Evolutionary conservation across 1,139 yeast genomes (phyloP).

Genomic region (Debaryomycetaceae sp.): DNA sequence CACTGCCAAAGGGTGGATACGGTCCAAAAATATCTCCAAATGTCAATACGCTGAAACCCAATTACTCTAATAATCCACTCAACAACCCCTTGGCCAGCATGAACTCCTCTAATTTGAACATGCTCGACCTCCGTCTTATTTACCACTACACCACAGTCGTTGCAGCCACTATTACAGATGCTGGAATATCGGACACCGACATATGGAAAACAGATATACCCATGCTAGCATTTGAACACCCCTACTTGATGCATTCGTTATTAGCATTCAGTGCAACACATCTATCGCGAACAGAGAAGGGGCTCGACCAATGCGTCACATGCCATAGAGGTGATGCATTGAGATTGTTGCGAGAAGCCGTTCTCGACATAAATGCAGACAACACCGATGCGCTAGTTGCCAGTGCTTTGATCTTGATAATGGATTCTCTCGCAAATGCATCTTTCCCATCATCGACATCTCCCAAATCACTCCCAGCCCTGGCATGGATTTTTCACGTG

Average conservation of each 20-base stretch:
- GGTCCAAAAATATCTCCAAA: conserved; percentile 30
- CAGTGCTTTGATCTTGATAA: conserved; percentile 79
- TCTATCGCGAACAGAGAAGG: conserved; percentile 70
- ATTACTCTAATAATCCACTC: conserved; percentile 7
- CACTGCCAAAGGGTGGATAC: not conserved
- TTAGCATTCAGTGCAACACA: conserved; percentile 92
- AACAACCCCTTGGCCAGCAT: conserved; percentile 13
- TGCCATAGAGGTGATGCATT: conserved; percentile 86
- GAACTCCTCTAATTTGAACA: conserved; percentile 45
- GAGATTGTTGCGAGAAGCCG: conserved; percentile 77
- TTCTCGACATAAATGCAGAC: conserved; percentile 73
- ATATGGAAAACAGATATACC: conserved; percentile 91
- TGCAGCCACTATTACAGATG: conserved; percentile 82
- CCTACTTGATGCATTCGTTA: conserved; percentile 88
- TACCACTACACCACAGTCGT: conserved; percentile 85
- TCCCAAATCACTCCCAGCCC: conserved; percentile 73
- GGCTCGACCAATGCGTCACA: conserved; percentile 80
- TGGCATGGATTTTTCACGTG: conserved; percentile 96
- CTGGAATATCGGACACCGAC: conserved; percentile 83
- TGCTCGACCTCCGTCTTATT: conserved; percentile 76
- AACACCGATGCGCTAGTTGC: conserved; percentile 94
- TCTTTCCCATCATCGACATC: conserved; percentile 65
- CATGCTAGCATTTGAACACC: conserved; percentile 79
- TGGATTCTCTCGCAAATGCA: conserved; percentile 94
- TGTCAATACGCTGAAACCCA: conserved; percentile 14